These are phyloP conservation scores for Macrophomina pseudophaseolina DNA, from an alignment of 2,329 filamentous ascomycete species.

Conservation along the genomic window DNA sequence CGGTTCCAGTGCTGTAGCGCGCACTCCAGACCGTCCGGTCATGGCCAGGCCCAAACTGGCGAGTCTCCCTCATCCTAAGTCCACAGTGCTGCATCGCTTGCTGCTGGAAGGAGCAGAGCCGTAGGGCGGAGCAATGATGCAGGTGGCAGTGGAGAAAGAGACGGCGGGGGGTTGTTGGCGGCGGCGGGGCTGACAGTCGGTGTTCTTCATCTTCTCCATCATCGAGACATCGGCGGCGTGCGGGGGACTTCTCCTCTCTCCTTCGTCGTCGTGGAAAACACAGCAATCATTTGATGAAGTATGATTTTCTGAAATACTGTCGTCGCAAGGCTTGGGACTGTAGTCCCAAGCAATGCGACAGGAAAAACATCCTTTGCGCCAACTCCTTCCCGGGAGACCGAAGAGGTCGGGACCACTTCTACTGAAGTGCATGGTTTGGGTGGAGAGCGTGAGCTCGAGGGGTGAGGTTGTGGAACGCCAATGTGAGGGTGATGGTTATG, in stretches of 20 bases:
- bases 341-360: too few species aligned
- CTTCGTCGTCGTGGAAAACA: conserved; percentile 9
- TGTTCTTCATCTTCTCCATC: conserved; percentile 14
- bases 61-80: conserved; percentile 21
- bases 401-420: neutral
- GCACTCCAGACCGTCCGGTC: conserved; percentile 1
- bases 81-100: conserved; percentile 17
- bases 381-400: too few species aligned
- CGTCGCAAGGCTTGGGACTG: neutral
- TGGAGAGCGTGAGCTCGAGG: neutral
- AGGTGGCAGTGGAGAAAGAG: neutral
- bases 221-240: conserved; percentile 1
- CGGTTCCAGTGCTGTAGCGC: conserved; percentile 3
- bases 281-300: neutral
- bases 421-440: neutral
- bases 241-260: neutral
- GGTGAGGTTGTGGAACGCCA: neutral
- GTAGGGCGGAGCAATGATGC: neutral
- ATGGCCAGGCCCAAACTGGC: conserved; percentile 24
- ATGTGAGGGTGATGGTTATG: neutral
- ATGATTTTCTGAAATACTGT: neutral
- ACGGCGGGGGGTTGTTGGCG: neutral
- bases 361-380: neutral
- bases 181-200: neutral
- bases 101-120: neutral